Base-by-base conservation (phyloP, 805 yeast genomes). In the Candida fluviatilis region DNA sequence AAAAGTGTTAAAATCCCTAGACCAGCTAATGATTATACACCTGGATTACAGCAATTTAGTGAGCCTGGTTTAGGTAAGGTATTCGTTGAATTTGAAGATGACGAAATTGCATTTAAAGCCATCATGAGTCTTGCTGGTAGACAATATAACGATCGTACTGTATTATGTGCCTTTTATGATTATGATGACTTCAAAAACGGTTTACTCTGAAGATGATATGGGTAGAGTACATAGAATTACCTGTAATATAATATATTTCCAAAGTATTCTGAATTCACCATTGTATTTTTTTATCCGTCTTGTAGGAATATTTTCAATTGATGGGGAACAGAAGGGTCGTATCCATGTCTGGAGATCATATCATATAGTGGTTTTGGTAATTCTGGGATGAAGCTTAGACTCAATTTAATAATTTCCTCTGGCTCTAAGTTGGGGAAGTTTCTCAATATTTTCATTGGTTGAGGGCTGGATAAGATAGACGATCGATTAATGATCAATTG, bases 301-400 rank as follows among this genome's bases (percentile, higher is more conserved):
- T 27, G 31, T 18, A 46, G 19, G 33, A 48, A 55, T 21, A 29
- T 26, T 45, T 59, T 65, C 26, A 68, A 43, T 43, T 66, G 61
- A 18, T 46, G 35, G 1, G 71, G 67, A 10, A 69, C 74, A 15
- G 46, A 50, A 11, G 57, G 57, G 47, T 84, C 90, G 46, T 66
- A 74, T 0, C 82, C 74, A 55, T 84, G 93, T 35, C 86, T 65
- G 7, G 70, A 73, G 27, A 84, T 64, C 40, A 82, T 55, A 43
- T 75, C 81, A 54, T 83, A 85, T 23, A 89, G 63, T 2, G 69
- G 63, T 23, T 73, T 75, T 0, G 95, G 95, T 5, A 89, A 61
- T 51, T 78, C 78, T 5, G 90, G 83, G 3, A 88, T 75, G 47
- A 88, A 84, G 37, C 93, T 86, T 28, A 89, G 73, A 30, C 91